phyloP scores from a whole-genome alignment of 306 rosid species.

The Datisca glomerata region DNA sequence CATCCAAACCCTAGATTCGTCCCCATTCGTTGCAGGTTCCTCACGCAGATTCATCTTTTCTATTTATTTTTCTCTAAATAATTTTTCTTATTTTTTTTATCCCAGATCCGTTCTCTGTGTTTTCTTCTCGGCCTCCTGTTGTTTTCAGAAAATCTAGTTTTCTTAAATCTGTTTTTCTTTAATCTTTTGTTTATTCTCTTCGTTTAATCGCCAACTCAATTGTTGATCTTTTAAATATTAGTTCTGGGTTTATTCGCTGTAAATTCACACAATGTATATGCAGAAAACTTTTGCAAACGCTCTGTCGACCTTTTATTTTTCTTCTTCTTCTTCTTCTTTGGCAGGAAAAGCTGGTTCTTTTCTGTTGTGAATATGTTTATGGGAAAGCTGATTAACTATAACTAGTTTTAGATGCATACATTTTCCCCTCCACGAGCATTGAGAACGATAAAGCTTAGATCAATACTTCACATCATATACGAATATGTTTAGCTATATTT shows the following conservation, averaged over 20 bases:
- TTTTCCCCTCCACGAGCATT: background rate
- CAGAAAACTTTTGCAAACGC: slow-evolving; percentile 11
- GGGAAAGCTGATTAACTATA: background rate
- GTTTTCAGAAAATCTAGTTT: slow-evolving; percentile 2
- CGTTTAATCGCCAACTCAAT: slow-evolving; percentile 1
- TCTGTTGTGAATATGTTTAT: too few relatives aligned
- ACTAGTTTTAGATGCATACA: background rate
- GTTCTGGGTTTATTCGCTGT: slow-evolving; percentile 16
- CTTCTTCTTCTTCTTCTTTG: too few relatives aligned
- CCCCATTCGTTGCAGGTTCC: slow-evolving; percentile 30
- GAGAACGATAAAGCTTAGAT: background rate
- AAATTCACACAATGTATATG: slow-evolving; percentile 33
- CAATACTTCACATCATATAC: background rate
- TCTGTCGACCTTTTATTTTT: too few relatives aligned
- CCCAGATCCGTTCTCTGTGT: slow-evolving; percentile 47
- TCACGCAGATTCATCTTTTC: slow-evolving; percentile 22
- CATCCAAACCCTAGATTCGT: slow-evolving; percentile 42
- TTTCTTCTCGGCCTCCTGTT: background rate
- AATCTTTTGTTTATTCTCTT: slow-evolving; percentile 5
- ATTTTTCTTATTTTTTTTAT: slow-evolving; percentile 9
- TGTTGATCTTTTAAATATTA: too few relatives aligned
- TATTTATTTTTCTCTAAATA: slow-evolving; percentile 3
- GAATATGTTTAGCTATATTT: background rate
- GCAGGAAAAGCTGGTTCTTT: too few relatives aligned
- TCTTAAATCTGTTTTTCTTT: slow-evolving; percentile 13